Base-by-base conservation (phyloP, 805 yeast species). In the Saturnispora bothae region DNA sequence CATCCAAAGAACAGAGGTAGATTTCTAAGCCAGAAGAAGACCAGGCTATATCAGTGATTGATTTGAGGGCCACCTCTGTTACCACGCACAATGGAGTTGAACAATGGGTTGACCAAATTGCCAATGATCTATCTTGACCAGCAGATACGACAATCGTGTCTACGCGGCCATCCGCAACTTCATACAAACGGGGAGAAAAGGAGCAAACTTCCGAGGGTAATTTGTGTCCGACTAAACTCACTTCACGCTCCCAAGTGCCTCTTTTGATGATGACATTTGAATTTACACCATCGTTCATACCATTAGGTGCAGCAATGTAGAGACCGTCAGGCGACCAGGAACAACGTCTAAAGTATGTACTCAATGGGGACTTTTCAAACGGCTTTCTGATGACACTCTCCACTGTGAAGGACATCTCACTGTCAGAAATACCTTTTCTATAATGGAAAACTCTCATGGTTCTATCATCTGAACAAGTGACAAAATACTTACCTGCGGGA, bases 401-500 rank as follows among this genome's bases (percentile, higher is more conserved):
- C 47, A 89, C 73, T 26, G 86, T 79, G 52, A 92, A 89, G 33
- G 88, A 80, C 52, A 83, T 68, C 44, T 81, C 94, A 31, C 65
- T 65, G 5, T 72, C 65, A 4, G 81, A 73, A 10, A 76, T 69
- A 6, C 49, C 45, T 41, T 78, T 75, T 48, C 85, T 85, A 56
- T 88, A 92, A 41, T 96, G 68, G 54, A 89, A 83, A 20, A 92
- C 75, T 42, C 94, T 71, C 34, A 89, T 77, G 0, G 96, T 81
- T 52, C 98, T 68, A 59, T 92, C 99, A 59, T 92, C 99, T 2
- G 95, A 83, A 17, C 94, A 88, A 0, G 99, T 89, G 6, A 95
- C 96, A 63, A 92, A 92, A 57, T 85, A 92, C 61, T 92, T 92
- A 57, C 86, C 86, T 3, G 98, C 98, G 1, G 99, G 99, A 56